Percentiles rank a stretch among this genome's conserved stretches.
Evolutionary conservation across 2,329 filamentous ascomycete species (phyloP).

Genomic region (Byssoonygena ceratinophila): DNA sequence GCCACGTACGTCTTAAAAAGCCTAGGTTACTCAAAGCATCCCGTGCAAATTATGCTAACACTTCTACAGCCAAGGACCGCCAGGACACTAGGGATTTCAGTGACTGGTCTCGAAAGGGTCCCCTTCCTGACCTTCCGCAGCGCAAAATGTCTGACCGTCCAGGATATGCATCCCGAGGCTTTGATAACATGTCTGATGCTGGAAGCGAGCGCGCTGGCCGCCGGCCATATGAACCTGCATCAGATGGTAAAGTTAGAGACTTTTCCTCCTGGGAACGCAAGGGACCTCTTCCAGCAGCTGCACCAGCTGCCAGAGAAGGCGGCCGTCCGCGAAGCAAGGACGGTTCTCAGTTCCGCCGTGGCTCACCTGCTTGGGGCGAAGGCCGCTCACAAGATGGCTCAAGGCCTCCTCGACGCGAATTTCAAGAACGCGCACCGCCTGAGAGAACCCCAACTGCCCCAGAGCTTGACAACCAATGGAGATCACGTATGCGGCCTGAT

Average conservation of each 20-base stretch:
- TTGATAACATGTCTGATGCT: slow-evolving; percentile 45
- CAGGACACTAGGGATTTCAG: slow-evolving; percentile 69
- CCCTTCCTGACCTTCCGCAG: slow-evolving; percentile 62
- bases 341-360: slow-evolving; percentile 50
- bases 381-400: slow-evolving; percentile 62
- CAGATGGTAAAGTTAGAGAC: slow-evolving; percentile 67
- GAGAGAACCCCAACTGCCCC: slow-evolving; percentile 74
- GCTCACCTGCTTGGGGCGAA: slow-evolving; percentile 66
- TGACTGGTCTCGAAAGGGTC: slow-evolving; percentile 90
- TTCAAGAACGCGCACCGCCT: slow-evolving; percentile 53
- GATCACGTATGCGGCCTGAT: slow-evolving; percentile 82
- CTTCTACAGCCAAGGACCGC: slow-evolving; percentile 65
- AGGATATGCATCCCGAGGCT: slow-evolving; percentile 45
- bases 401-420: slow-evolving; percentile 67
- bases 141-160: slow-evolving; percentile 46
- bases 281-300: slow-evolving; percentile 70
- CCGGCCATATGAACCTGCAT: slow-evolving; percentile 54
- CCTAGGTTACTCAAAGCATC: background rate
- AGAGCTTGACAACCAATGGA: slow-evolving; percentile 89
- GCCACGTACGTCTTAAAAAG: slow-evolving; percentile 62
- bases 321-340: slow-evolving; percentile 52
- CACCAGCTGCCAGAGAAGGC: slow-evolving; percentile 38
- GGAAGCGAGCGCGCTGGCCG: slow-evolving; percentile 55
- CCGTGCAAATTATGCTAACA: background rate
- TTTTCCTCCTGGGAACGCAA: slow-evolving; percentile 91